Percentiles rank a stretch among this genome's conserved stretches.
Conservation (phyloP, 768 basidiomycete genomes). For the Naematelia aurantialba region DNA sequence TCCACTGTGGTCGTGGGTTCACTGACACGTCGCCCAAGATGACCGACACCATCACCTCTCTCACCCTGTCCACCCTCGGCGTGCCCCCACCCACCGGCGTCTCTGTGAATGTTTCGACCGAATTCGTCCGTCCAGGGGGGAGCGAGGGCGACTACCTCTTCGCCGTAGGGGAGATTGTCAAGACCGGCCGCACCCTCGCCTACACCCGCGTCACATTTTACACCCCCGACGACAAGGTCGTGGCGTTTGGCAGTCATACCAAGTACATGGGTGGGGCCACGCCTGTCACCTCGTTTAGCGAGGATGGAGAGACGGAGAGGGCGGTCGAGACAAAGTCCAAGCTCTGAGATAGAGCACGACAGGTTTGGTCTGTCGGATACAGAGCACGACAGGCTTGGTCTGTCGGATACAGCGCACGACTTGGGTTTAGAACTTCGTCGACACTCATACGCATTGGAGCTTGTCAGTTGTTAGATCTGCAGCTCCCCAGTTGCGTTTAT, state of each 20-base stretch:
- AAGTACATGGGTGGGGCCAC: constrained; percentile 38
- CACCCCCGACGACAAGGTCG: constrained; percentile 21
- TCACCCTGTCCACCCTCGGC: constrained; percentile 43
- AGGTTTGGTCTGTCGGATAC: no score
- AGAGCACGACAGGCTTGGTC: no score
- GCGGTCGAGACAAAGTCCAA: constrained; percentile 3
- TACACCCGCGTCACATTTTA: constrained; percentile 43
- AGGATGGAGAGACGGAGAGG: constrained; percentile 33
- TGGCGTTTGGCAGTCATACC: constrained; percentile 47
- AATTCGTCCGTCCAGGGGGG: constrained; percentile 48
- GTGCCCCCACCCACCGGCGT: constrained; percentile 47
- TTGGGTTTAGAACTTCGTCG: no score
- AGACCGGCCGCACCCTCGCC: constrained; percentile 36
- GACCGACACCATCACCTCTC: constrained; percentile 47
- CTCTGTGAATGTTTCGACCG: constrained; percentile 40
- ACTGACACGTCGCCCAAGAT: constrained; percentile 21
- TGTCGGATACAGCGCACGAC: no score
- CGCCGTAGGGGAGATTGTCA: constrained; percentile 39
- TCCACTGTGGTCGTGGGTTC: not conserved
- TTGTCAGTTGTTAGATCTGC: no score
- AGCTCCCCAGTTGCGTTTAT: no score
- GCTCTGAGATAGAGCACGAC: no score
- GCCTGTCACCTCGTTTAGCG: constrained; percentile 17
- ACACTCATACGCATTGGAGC: no score
- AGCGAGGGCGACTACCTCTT: constrained; percentile 30